These are phyloP conservation scores for Casuarina equisetifolia DNA, from an alignment of 306 rosid genomes.

Conservation along the genomic window DNA sequence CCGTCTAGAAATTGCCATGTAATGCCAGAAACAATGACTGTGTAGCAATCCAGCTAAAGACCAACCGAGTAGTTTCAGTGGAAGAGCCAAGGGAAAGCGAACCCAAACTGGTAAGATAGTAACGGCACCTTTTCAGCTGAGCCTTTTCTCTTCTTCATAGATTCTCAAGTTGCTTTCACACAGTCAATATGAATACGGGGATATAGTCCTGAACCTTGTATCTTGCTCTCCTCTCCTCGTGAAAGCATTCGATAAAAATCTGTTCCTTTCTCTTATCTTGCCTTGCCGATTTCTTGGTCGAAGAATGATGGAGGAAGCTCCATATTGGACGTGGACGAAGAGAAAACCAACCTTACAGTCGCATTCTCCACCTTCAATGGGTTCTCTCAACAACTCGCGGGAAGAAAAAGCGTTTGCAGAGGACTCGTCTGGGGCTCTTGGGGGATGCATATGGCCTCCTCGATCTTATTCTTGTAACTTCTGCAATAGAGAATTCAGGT, in stretches of 20 bases:
- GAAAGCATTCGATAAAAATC: constrained; percentile 17
- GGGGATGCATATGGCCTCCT: constrained; percentile 86
- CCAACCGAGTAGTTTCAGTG: constrained; percentile 43
- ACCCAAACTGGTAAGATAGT: constrained; percentile 26
- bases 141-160: constrained; percentile 34
- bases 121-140: constrained; percentile 36
- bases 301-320: constrained; percentile 41
- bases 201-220: constrained; percentile 22
- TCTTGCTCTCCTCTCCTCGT: constrained; percentile 2
- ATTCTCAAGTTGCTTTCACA: constrained; percentile 43
- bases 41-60: constrained; percentile 28
- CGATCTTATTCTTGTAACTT: constrained; percentile 79
- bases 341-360: constrained; percentile 42
- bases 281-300: constrained; percentile 5
- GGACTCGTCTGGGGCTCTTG: constrained; percentile 53
- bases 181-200: constrained; percentile 17
- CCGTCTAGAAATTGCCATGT: constrained; percentile 27
- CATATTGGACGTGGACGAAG: constrained; percentile 46
- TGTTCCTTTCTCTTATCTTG: constrained; percentile 14
- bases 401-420: constrained; percentile 90
- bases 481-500: constrained; percentile 79
- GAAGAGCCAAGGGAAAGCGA: constrained; percentile 39
- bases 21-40: constrained; percentile 19
- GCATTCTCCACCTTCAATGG: constrained; percentile 34
- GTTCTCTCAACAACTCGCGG: constrained; percentile 43